Evolutionary conservation across 345 rosid genomes (phyloP).

Genomic region (Lepidium sativum): DNA sequence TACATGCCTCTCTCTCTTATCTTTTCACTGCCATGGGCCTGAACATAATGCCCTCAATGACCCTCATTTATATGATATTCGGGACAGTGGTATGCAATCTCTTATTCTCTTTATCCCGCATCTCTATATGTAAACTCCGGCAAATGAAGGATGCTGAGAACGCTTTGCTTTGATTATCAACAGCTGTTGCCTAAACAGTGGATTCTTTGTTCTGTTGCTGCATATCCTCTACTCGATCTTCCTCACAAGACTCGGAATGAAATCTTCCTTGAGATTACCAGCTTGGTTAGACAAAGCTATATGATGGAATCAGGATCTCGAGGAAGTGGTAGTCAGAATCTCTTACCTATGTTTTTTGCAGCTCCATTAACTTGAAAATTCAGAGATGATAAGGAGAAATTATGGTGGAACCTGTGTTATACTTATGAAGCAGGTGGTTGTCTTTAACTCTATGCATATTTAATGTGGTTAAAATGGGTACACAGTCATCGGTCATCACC

Average conservation of each 20-base stretch:
- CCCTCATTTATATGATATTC: slow-evolving; percentile 58
- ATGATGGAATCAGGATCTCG: slow-evolving; percentile 9
- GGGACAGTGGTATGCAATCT: slow-evolving; percentile 57
- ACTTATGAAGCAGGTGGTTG: neutral
- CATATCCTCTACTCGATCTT: too few species aligned
- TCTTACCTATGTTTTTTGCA: neutral
- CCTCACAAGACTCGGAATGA: slow-evolving; percentile 23
- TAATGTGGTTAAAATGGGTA: too few species aligned
- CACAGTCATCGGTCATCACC: neutral
- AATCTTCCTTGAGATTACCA: slow-evolving; percentile 53
- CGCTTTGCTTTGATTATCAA: too few species aligned
- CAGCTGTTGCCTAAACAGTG: too few species aligned
- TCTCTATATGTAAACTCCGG: too few species aligned
- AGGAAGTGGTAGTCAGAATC: neutral
- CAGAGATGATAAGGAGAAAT: neutral
- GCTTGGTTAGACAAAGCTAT: slow-evolving; percentile 78
- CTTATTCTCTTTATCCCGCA: too few species aligned
- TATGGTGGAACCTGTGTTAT: neutral
- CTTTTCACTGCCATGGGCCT: slow-evolving; percentile 66
- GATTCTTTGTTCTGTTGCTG: too few species aligned
- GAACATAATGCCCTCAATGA: slow-evolving; percentile 77
- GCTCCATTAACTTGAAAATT: neutral
- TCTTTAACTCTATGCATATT: neutral
- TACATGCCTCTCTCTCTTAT: slow-evolving; percentile 70
- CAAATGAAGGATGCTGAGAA: too few species aligned